Base-by-base conservation (phyloP, 2,329 filamentous ascomycete genomes). In the Blumeria hordei region DNA sequence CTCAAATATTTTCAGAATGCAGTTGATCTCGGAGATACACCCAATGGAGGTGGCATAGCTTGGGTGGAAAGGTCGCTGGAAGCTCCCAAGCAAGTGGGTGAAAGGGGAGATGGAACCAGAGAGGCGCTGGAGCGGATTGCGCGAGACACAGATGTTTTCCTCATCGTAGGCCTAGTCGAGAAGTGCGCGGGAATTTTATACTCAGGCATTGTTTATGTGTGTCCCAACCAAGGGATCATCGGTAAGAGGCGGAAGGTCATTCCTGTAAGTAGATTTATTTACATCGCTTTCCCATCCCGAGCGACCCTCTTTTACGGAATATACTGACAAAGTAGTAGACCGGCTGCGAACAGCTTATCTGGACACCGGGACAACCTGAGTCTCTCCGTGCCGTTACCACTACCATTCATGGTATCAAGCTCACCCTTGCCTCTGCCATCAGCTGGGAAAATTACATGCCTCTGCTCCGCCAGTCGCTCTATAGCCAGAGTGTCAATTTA, bases 361-460 rank as follows among this genome's bases (percentile, higher is more conserved):
- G 88, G 88, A 87, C 85, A 0, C 85, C 94, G 65, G 88, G 88
- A 43, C 82, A 80, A 2, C 78, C 88, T 0, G 77, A 77, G 0
- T 92, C 86, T 3, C 74, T 95, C 33, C 78, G 78, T 58, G 88
- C 88, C 3, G 78, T 94, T 0, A 82, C 78, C 32, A 88, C 87
- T 0, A 77, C 73, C 28, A 87, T 95, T 65, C 81, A 82, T 58
- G 87, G 86, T 53, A 77, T 88, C 2, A 80, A 78, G 59, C 69
- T 95, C 57, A 90, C 85, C 56, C 75, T 95, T 57, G 88, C 83
- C 0, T 80, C 84, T 3, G 90, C 88, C 3, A 93, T 96, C 60
- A 94, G 88, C 72, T 95, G 88, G 88, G 88, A 96, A 67, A 94
- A 85, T 67, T 94, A 90, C 69, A 95, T 94, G 88, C 88, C 88